phyloP scores from a whole-genome alignment of 2,329 filamentous ascomycete genomes.

The Apiospora marii region DNA sequence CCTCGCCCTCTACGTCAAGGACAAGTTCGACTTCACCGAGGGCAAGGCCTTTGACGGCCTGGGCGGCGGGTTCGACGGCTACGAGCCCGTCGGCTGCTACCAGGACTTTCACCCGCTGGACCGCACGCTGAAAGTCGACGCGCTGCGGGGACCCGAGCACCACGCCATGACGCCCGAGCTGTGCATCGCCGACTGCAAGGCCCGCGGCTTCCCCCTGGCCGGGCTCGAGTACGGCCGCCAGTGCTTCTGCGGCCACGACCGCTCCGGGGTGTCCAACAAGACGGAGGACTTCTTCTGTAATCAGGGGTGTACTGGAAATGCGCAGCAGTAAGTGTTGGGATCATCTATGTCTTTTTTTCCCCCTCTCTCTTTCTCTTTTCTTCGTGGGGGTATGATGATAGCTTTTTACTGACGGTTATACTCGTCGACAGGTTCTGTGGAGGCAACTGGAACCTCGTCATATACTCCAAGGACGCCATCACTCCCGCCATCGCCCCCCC shows the following conservation, averaged over 20 bases:
- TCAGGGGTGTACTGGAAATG: constrained; percentile 3
- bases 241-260: constrained; percentile 39
- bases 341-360: background rate
- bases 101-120: background rate
- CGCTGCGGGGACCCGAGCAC: background rate
- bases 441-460: background rate
- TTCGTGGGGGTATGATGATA: background rate
- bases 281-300: constrained; percentile 13
- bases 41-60: constrained; percentile 1
- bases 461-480: background rate
- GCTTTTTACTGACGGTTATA: background rate
- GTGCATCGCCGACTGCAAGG: constrained; percentile 34
- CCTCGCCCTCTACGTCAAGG: background rate
- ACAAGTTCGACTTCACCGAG: constrained; percentile 1
- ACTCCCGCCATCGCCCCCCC: background rate
- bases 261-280: background rate
- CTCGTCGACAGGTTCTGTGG: background rate
- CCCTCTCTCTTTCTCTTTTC: too few species aligned
- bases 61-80: background rate
- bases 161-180: constrained; percentile 37
- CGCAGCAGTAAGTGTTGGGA: background rate
- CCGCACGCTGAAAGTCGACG: background rate
- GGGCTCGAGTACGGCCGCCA: constrained; percentile 37
- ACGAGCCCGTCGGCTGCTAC: constrained; percentile 7
- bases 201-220: constrained; percentile 32